Evolutionary conservation across 225 moss, liverwort and hornwort genomes (phyloP), one percentile per base, ranked within the genome.

Genomic region (Rhytidiadelphus loreus): DNA sequence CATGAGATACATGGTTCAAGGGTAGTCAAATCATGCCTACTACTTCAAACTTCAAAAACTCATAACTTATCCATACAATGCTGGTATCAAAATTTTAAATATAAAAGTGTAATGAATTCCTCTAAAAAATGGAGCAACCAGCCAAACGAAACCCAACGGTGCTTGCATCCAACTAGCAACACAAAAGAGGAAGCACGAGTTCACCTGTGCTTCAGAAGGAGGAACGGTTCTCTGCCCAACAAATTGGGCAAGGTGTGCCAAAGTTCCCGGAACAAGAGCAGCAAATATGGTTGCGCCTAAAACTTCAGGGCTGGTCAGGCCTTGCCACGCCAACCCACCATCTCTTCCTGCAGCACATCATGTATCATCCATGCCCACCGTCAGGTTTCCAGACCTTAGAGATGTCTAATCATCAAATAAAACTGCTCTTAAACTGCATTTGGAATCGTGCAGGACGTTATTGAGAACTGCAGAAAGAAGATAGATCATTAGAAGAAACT

Each of bases 131-230:
- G 66, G 57, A 85, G 44, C 26, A 28, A 86, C 52, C 11, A 76
- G 62, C 10, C 21, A n/a, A 86, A 62, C 18, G 48, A 76, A 75
- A 18, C 29, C 48, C 60, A 61, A 50, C 29, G 64, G 22, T 43
- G 80, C 50, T 80, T 83, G 80, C 59, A 80, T 84, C 48, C 39
- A 65, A 58, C 24, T 66, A 72, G 44, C 41, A 63, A 44, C 46
- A 26, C 21, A 48, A 81, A 85, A 84, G 80, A 80, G 83, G 58
- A 66, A 62, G 53, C 62, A 61, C 35, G 64, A 83, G 43, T 81
- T 85, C 70, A 94, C 95, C 93, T 94, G 94, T 37, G 95, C 94
- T 92, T 95, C 90, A n/a, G 93, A 93, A 63, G 94, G 92, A 72
- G 94, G 86, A 39, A 95, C 85, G 39, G 60, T 87, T 88, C 76